Evolutionary conservation across 768 basidiomycete species (phyloP).

Genomic region (Pholiota conissans): DNA sequence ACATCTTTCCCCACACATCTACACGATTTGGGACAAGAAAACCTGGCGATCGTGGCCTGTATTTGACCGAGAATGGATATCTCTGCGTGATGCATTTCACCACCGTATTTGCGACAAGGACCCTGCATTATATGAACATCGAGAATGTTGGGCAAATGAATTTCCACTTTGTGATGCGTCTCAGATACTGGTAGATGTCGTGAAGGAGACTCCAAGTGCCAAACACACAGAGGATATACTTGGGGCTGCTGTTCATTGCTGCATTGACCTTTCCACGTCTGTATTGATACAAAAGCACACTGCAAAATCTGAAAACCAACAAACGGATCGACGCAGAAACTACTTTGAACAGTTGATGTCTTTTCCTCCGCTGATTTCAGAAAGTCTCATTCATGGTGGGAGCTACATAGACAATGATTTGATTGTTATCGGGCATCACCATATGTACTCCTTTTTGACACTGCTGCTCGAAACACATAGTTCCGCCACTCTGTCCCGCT

Average conservation of each 20-base stretch:
- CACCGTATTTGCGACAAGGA: background rate
- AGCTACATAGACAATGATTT: background rate
- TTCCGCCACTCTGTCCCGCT: too few species aligned
- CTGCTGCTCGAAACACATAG: too few species aligned
- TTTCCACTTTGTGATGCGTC: slow-evolving; percentile 13
- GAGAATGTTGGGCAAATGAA: background rate
- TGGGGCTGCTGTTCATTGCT: slow-evolving; percentile 14
- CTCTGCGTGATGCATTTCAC: background rate
- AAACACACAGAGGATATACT: slow-evolving; percentile 10
- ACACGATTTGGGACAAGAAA: background rate
- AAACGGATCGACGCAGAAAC: background rate
- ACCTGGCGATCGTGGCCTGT: background rate
- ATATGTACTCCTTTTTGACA: too few species aligned
- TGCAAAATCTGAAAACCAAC: background rate
- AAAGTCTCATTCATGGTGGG: background rate
- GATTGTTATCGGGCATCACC: too few species aligned
- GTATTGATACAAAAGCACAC: background rate
- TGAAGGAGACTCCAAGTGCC: background rate
- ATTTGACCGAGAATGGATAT: background rate
- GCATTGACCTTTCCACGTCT: slow-evolving; percentile 9
- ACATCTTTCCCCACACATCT: background rate
- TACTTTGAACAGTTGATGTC: background rate
- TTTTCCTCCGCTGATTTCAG: background rate
- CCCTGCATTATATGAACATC: background rate
- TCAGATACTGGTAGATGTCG: slow-evolving; percentile 2